phyloP scores from a whole-genome alignment of 805 yeast genomes.

The Metschnikowia lochheadii region DNA sequence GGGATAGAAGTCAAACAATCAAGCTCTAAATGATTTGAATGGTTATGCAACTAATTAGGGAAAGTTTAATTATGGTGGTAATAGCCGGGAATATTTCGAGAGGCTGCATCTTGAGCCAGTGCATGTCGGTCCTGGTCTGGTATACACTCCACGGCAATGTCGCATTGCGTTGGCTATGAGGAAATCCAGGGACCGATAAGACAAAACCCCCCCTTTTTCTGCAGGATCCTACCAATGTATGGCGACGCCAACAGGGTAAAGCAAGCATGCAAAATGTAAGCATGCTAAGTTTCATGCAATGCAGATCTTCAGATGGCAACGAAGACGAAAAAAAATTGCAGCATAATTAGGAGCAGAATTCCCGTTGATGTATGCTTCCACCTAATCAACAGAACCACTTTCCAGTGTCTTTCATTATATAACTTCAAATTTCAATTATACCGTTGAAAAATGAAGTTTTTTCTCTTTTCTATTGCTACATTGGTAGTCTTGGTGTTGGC shows the following conservation, averaged over 20 bases:
- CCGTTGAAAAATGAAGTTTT: conserved; percentile 17
- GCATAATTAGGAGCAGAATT: too few species aligned
- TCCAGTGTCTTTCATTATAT: too few species aligned
- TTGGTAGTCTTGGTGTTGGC: conserved; percentile 14
- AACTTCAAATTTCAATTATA: too few species aligned
- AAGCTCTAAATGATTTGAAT: too few species aligned
- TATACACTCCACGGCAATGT: not conserved
- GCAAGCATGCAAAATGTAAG: not conserved
- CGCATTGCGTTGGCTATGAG: not conserved
- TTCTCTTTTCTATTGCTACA: conserved; percentile 15
- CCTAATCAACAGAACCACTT: too few species aligned
- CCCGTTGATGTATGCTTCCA: too few species aligned
- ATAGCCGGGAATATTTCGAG: too few species aligned
- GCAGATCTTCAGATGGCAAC: not conserved
- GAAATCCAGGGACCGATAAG: not conserved
- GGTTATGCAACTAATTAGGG: too few species aligned
- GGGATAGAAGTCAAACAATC: too few species aligned
- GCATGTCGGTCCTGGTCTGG: too few species aligned
- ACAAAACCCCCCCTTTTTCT: not conserved
- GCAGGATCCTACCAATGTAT: not conserved
- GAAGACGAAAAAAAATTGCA: not conserved
- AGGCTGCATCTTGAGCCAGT: not conserved
- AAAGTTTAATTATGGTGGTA: too few species aligned
- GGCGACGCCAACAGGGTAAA: not conserved
- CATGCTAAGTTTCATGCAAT: not conserved